phyloP scores from a whole-genome alignment of 2,329 filamentous ascomycete genomes.

The Cordyceps pruinosa region DNA sequence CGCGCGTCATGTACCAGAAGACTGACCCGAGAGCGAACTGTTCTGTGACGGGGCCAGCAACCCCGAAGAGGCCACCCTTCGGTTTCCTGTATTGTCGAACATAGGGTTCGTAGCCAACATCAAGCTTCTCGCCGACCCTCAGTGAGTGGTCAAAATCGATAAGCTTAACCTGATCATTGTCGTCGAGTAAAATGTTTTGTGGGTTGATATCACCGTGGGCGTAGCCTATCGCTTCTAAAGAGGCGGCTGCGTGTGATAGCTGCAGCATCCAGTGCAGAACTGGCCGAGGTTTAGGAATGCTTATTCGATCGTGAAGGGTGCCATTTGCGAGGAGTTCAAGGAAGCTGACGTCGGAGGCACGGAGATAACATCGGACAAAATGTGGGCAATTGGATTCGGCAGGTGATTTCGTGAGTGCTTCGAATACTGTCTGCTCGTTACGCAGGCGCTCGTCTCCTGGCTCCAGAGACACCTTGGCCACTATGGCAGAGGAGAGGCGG shows the following conservation, averaged over 20 bases:
- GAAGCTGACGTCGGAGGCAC: slow-evolving; percentile 14
- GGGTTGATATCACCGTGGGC: slow-evolving; percentile 18
- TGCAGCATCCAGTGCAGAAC: slow-evolving; percentile 15
- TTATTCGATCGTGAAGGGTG: slow-evolving; percentile 15
- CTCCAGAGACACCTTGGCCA: slow-evolving; percentile 16
- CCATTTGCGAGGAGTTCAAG: slow-evolving; percentile 14
- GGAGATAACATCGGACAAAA: slow-evolving; percentile 12
- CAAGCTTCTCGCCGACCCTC: slow-evolving; percentile 7
- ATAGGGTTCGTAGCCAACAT: slow-evolving; percentile 18
- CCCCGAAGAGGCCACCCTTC: slow-evolving; percentile 9
- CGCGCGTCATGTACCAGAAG: slow-evolving; percentile 18
- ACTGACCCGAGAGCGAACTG: slow-evolving; percentile 18
- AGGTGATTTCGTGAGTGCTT: no score
- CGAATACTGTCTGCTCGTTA: slow-evolving; percentile 16
- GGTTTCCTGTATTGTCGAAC: slow-evolving; percentile 14
- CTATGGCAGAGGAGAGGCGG: slow-evolving; percentile 14
- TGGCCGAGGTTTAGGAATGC: slow-evolving; percentile 10
- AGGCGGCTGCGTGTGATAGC: slow-evolving; percentile 13
- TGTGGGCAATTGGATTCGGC: slow-evolving; percentile 10
- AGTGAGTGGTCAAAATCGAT: slow-evolving; percentile 18
- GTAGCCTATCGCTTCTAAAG: slow-evolving; percentile 15
- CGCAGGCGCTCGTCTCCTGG: slow-evolving; percentile 14
- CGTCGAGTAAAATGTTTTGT: slow-evolving; percentile 16
- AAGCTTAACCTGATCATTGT: slow-evolving; percentile 15
- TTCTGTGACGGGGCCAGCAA: slow-evolving; percentile 15